Conservation (phyloP, 768 basidiomycete species). For the Arthromyces matolae region DNA sequence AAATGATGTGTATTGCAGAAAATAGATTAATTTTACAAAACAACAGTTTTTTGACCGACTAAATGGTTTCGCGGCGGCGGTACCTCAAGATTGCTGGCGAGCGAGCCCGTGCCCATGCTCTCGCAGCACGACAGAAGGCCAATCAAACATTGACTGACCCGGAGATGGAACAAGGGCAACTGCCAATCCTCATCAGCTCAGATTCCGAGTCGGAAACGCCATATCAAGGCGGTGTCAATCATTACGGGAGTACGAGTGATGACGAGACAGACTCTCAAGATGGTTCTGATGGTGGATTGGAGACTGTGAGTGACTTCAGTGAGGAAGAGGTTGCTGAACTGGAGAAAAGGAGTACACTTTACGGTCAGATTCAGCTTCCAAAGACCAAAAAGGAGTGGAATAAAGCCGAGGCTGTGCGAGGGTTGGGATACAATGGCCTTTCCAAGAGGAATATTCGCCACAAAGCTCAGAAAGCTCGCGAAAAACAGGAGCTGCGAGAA, state of each 20-base stretch:
- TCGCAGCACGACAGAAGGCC: too few species aligned
- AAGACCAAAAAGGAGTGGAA: constrained; percentile 12
- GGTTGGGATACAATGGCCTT: constrained; percentile 12
- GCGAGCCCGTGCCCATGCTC: too few species aligned
- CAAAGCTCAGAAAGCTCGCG: background rate
- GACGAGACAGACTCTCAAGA: background rate
- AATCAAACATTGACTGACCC: too few species aligned
- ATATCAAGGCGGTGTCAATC: background rate
- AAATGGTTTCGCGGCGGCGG: too few species aligned
- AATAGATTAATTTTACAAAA: too few species aligned
- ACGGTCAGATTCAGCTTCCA: background rate
- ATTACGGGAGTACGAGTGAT: background rate
- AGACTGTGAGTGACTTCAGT: background rate
- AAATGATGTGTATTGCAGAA: too few species aligned
- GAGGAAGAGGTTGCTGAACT: background rate
- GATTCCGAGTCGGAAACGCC: background rate
- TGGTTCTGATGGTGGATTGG: background rate
- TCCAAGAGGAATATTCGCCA: background rate
- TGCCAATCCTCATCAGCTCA: background rate
- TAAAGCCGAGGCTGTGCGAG: constrained; percentile 12
- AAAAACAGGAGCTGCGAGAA: background rate
- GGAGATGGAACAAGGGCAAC: too few species aligned
- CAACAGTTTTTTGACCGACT: too few species aligned
- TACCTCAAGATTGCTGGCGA: too few species aligned
- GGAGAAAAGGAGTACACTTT: background rate